These are phyloP conservation scores for Phyllosticta paracitricarpa DNA, from an alignment of 2,329 filamentous ascomycete genomes.

Conservation along the genomic window DNA sequence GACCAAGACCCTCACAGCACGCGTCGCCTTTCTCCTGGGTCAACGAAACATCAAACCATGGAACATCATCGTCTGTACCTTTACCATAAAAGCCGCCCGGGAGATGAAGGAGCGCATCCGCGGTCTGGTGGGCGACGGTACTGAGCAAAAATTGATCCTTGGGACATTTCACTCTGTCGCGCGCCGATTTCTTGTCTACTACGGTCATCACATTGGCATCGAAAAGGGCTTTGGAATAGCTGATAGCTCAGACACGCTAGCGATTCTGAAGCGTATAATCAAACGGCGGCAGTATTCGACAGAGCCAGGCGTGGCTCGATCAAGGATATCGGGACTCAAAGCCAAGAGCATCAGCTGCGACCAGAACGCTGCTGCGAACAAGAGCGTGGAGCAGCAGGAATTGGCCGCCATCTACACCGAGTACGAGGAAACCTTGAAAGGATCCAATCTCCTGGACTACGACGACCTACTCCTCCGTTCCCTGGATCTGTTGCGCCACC, in stretches of 20 bases:
- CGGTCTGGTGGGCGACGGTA: slow-evolving; percentile 65
- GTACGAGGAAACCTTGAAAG: slow-evolving; percentile 66
- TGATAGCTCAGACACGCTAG: slow-evolving; percentile 68
- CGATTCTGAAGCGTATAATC: slow-evolving; percentile 72
- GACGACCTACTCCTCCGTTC: slow-evolving; percentile 84
- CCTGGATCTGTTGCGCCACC: slow-evolving; percentile 61
- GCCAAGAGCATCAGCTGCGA: slow-evolving; percentile 43
- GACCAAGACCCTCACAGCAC: slow-evolving; percentile 87
- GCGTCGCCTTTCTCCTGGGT: slow-evolving; percentile 79
- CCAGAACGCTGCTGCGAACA: slow-evolving; percentile 31
- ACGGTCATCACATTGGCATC: slow-evolving; percentile 76
- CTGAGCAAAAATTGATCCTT: slow-evolving; percentile 68
- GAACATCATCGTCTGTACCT: slow-evolving; percentile 90
- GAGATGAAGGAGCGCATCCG: slow-evolving; percentile 90
- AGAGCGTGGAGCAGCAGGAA: slow-evolving; percentile 48
- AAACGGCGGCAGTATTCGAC: slow-evolving; percentile 60
- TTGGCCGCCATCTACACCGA: slow-evolving; percentile 59
- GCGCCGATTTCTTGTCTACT: slow-evolving; percentile 69
- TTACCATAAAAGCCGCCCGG: slow-evolving; percentile 86
- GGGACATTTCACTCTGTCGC: slow-evolving; percentile 95
- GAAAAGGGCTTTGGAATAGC: slow-evolving; percentile 81
- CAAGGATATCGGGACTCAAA: slow-evolving; percentile 61
- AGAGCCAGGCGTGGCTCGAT: slow-evolving; percentile 60
- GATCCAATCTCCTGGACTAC: slow-evolving; percentile 81
- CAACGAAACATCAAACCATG: slow-evolving; percentile 63